Percentiles rank a stretch among this genome's conserved stretches.
phyloP scores from a whole-genome alignment of 2,329 filamentous ascomycete genomes.

The Eutypella sp. region DNA sequence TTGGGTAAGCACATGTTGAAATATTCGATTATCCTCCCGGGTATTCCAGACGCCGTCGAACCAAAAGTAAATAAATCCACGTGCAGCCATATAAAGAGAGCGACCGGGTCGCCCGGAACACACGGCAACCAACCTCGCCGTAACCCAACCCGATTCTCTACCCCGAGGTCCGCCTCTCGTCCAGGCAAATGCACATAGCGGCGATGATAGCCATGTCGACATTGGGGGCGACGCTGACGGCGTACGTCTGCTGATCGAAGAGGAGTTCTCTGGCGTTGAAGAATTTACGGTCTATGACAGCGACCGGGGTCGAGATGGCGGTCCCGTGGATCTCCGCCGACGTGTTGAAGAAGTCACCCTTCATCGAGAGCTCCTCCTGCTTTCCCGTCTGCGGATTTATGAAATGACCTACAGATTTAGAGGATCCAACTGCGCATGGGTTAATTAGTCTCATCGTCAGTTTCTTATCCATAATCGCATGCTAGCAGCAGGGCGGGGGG shows the following conservation, averaged over 20 bases:
- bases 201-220: constrained; percentile 62
- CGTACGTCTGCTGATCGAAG: constrained; percentile 61
- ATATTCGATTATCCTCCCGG: too few relatives aligned
- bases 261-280: constrained; percentile 54
- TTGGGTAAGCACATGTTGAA: too few relatives aligned
- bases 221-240: constrained; percentile 56
- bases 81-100: too few relatives aligned
- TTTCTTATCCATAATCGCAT: too few relatives aligned
- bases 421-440: constrained; percentile 46
- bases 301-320: constrained; percentile 46
- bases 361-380: constrained; percentile 47
- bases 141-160: too few relatives aligned
- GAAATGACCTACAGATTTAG: constrained; percentile 54
- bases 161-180: constrained; percentile 47
- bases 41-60: too few relatives aligned
- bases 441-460: constrained; percentile 2
- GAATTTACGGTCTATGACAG: constrained; percentile 53
- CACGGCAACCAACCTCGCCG: too few relatives aligned
- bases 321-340: constrained; percentile 53
- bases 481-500: too few relatives aligned
- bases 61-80: too few relatives aligned
- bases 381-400: constrained; percentile 41
- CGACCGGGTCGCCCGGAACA: too few relatives aligned
- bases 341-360: constrained; percentile 56
- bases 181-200: constrained; percentile 63